These are phyloP conservation scores for Globisporangium paroecandrum DNA, from an alignment of 352 stramenopile species.

Conservation along the genomic window DNA sequence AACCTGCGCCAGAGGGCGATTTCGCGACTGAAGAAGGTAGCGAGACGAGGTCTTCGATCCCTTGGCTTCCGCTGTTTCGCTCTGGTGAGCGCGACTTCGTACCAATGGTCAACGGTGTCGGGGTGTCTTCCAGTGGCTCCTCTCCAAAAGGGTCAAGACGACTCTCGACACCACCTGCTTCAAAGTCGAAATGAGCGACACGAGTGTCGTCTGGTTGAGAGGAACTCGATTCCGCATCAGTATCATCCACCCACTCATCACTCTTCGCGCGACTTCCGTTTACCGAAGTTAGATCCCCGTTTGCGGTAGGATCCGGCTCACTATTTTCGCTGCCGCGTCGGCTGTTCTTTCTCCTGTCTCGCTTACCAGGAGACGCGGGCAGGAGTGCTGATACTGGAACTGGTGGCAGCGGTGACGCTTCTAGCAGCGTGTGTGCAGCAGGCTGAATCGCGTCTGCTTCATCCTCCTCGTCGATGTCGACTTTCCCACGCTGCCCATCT, in stretches of 20 bases:
- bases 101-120: not conserved
- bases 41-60: conserved; percentile 28
- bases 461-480: not conserved
- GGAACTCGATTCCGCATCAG: not conserved
- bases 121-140: not conserved
- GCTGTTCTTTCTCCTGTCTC: not conserved
- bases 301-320: not conserved
- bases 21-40: conserved; percentile 37
- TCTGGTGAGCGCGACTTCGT: not conserved
- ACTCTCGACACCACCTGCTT: not conserved
- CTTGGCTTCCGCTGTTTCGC: not conserved
- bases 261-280: not conserved
- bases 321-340: not conserved
- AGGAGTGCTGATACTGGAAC: not conserved
- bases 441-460: not conserved
- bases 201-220: conserved; percentile 5
- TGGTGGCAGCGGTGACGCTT: not conserved
- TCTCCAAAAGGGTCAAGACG: not conserved
- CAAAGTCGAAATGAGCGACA: conserved; percentile 1
- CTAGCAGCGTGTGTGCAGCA: conserved; percentile 1
- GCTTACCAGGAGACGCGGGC: not conserved
- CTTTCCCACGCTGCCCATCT: not conserved
- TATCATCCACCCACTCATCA: conserved; percentile 4
- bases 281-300: not conserved
- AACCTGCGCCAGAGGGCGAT: not conserved